Base-by-base conservation (phyloP, 2,329 filamentous ascomycete genomes). In the Verticillium klebahnii region DNA sequence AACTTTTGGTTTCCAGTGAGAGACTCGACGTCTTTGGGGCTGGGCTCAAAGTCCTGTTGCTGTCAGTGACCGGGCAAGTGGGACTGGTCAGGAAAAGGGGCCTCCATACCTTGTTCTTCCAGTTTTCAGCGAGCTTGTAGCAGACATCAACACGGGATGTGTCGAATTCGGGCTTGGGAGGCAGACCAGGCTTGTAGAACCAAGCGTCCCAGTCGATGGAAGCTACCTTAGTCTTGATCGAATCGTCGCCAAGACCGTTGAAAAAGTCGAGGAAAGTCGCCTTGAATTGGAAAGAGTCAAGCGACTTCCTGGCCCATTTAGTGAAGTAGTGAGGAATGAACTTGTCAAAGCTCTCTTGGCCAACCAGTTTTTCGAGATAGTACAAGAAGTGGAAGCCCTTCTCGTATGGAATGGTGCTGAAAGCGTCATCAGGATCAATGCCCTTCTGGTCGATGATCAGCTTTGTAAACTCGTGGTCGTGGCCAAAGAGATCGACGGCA, bases 301-400 rank as follows among this genome's bases (percentile, higher is more conserved):
- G 83, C 2, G 92, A 97, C 75, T 93, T 94, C 71, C 86, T 85
- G 62, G 90, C 88, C 85, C 90, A 98, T 45, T 85, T 91, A 34
- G 84, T 87, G 74, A 98, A 98, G 79, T 98, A 97, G 75, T 97
- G 88, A 17, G 93, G 93, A 71, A 98, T 97, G 76, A 98, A 99
- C 69, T 88, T 90, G 81, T 98, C 92, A 79, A 95, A 99, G 73
- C 90, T 90, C n/a, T 89, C 83, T 64, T 91, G 89, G 39, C 92
- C 91, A 4, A 98, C 84, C 1, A 97, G 80, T 56, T 89, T 89
- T 70, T 99, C 95, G 15, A 99, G 87, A 69, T 93, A 89, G 75
- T 93, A 97, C 56, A 99, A 82, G 75, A 98, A 96, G 71, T 91
- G 91, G 77, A 97, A 98, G 3, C 94, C 94, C 77, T 99, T 98